phyloP scores from a whole-genome alignment of 2,329 filamentous ascomycete species.

The Cladosporium sphaerospermum region DNA sequence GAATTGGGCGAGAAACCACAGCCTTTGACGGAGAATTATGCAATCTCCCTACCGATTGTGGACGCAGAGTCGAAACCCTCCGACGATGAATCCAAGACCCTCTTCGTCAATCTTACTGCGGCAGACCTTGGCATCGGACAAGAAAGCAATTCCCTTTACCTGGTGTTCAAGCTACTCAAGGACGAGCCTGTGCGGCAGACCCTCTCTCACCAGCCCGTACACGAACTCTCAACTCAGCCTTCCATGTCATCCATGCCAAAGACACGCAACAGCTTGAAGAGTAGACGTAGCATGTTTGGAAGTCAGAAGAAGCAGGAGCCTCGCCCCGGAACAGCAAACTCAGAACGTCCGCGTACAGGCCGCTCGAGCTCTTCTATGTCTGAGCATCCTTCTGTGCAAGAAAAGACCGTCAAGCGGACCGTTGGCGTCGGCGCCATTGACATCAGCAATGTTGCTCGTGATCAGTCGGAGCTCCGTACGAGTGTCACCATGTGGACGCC shows the following conservation, averaged over 20 bases:
- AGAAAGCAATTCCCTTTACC: constrained; percentile 65
- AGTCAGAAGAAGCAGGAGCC: constrained; percentile 45
- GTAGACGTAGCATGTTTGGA: constrained; percentile 58
- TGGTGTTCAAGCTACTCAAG: constrained; percentile 74
- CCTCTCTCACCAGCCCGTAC: background rate
- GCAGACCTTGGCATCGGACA: constrained; percentile 62
- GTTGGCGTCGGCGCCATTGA: constrained; percentile 73
- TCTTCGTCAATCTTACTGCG: constrained; percentile 80
- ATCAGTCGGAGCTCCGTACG: constrained; percentile 19
- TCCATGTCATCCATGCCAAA: constrained; percentile 13
- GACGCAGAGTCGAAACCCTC: constrained; percentile 62
- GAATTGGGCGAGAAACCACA: constrained; percentile 55
- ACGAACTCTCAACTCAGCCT: background rate
- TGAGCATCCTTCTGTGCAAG: constrained; percentile 19
- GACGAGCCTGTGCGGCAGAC: constrained; percentile 40
- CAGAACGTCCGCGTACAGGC: constrained; percentile 21
- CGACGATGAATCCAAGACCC: constrained; percentile 66
- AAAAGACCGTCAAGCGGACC: constrained; percentile 57
- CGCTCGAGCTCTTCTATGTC: constrained; percentile 16
- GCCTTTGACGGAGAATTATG: constrained; percentile 76
- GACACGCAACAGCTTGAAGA: constrained; percentile 26
- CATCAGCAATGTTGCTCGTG: constrained; percentile 48
- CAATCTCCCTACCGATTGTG: constrained; percentile 68
- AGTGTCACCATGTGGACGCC: constrained; percentile 68
- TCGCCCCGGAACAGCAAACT: constrained; percentile 12